Conservation (phyloP, 2,329 filamentous ascomycete genomes). For the Ascochyta pisi region DNA sequence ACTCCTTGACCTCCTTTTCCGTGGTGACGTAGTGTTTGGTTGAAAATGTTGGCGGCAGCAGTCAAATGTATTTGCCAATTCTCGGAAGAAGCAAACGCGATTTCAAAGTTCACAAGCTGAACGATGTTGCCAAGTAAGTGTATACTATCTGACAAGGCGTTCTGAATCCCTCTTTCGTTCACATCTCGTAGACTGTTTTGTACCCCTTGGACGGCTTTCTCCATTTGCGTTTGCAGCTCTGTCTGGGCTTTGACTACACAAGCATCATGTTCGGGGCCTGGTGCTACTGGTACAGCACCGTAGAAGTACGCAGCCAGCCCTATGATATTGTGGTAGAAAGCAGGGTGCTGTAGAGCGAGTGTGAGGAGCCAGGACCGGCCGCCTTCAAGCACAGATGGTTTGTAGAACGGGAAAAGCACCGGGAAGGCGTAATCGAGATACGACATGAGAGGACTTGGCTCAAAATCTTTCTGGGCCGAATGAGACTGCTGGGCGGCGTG, state of each 20-base stretch:
- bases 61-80: slow-evolving; percentile 61
- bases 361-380: slow-evolving; percentile 69
- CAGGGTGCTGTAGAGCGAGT: slow-evolving; percentile 32
- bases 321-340: slow-evolving; percentile 51
- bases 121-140: slow-evolving; percentile 58
- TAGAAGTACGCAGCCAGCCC: slow-evolving; percentile 14
- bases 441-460: slow-evolving; percentile 38
- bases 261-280: not conserved
- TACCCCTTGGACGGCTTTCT: slow-evolving; percentile 5
- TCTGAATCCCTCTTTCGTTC: not conserved
- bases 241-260: not conserved
- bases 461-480: not conserved
- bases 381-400: slow-evolving; percentile 62
- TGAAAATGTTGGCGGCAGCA: slow-evolving; percentile 59
- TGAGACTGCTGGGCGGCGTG: not conserved
- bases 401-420: slow-evolving; percentile 69
- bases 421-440: slow-evolving; percentile 70
- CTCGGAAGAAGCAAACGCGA: slow-evolving; percentile 53
- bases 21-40: slow-evolving; percentile 44
- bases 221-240: slow-evolving; percentile 5
- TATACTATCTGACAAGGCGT: not conserved
- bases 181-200: not conserved
- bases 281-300: slow-evolving; percentile 1
- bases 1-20: not conserved
- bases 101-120: slow-evolving; percentile 63